Percentiles rank a stretch among this genome's conserved stretches.
These are phyloP conservation scores for Penicillium mononematosum DNA, from an alignment of 495 filamentous ascomycete species.

Conservation along the genomic window DNA sequence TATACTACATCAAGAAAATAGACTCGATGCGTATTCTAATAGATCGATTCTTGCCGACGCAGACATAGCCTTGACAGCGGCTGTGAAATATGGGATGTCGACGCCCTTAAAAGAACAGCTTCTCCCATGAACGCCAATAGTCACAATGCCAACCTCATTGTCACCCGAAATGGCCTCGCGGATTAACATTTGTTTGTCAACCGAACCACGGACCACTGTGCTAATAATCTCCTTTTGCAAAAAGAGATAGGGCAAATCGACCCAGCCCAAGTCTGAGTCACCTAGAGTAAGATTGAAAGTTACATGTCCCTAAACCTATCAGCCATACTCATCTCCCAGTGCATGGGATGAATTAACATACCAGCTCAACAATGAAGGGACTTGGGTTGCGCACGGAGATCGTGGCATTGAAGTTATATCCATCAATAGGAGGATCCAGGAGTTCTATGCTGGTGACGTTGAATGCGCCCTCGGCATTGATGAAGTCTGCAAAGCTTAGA, in stretches of 20 bases:
- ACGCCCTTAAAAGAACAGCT: slow-evolving; percentile 30
- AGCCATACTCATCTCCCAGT: not conserved
- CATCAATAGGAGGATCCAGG: slow-evolving; percentile 21
- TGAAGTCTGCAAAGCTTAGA: slow-evolving; percentile 22
- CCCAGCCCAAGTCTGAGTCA: slow-evolving; percentile 25
- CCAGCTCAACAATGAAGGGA: slow-evolving; percentile 28
- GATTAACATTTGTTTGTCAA: slow-evolving; percentile 25
- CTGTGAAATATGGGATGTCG: slow-evolving; percentile 33
- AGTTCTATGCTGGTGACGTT: slow-evolving; percentile 29
- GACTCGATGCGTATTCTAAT: slow-evolving; percentile 25
- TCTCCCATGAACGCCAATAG: slow-evolving; percentile 27
- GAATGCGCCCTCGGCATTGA: slow-evolving; percentile 24
- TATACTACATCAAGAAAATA: slow-evolving; percentile 12
- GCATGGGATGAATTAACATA: slow-evolving; percentile 2
- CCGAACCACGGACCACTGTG: slow-evolving; percentile 20
- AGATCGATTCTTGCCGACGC: slow-evolving; percentile 25
- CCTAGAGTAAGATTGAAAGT: slow-evolving; percentile 32
- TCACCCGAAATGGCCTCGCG: slow-evolving; percentile 19
- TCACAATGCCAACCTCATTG: slow-evolving; percentile 23
- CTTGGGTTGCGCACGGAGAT: slow-evolving; percentile 28
- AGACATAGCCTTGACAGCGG: slow-evolving; percentile 29
- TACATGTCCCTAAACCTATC: slow-evolving; percentile 24
- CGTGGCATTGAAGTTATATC: slow-evolving; percentile 36
- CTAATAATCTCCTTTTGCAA: slow-evolving; percentile 17
- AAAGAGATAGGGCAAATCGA: slow-evolving; percentile 30